These are phyloP conservation scores for Fulvia fulva DNA, from an alignment of 2,329 filamentous ascomycete species.

Conservation along the genomic window DNA sequence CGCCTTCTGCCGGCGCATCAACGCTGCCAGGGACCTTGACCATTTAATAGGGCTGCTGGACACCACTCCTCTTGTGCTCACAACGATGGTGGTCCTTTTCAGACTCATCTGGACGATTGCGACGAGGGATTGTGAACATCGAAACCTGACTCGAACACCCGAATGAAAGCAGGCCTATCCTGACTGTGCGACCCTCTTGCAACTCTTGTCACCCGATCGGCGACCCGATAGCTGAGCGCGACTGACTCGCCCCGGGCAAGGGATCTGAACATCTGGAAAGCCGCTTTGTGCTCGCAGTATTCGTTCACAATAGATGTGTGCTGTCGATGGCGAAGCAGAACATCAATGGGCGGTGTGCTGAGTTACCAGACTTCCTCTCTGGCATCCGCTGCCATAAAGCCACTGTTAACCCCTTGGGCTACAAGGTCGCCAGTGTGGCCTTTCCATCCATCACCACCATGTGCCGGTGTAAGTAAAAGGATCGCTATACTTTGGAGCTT, in stretches of 20 bases:
- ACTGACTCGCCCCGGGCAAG: constrained; percentile 14
- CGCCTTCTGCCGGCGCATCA: constrained; percentile 15
- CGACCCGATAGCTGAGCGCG: constrained; percentile 2
- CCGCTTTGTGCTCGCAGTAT: constrained; percentile 2
- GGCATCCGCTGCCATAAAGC: constrained; percentile 2
- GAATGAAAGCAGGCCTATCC: constrained; percentile 12
- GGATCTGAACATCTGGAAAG: constrained; percentile 8
- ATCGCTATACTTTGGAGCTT: constrained; percentile 3
- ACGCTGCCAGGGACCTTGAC: constrained; percentile 14
- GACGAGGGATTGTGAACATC: not conserved
- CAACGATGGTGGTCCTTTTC: not conserved
- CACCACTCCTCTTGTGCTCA: not conserved
- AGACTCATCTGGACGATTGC: not conserved
- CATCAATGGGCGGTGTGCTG: constrained; percentile 2
- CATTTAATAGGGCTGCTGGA: constrained; percentile 3
- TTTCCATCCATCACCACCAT: not conserved
- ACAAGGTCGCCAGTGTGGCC: constrained; percentile 1
- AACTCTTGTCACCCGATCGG: constrained; percentile 15
- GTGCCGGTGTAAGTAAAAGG: not conserved
- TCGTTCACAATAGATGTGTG: not conserved
- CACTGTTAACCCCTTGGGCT: not conserved
- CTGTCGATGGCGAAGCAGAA: not conserved
- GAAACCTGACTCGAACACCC: constrained; percentile 10
- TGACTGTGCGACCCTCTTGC: constrained; percentile 1
- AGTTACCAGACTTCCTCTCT: not conserved